Percentiles rank a stretch among this genome's conserved stretches.
phyloP scores from a whole-genome alignment of 805 yeast species.

The Komagataella pseudopastoris region DNA sequence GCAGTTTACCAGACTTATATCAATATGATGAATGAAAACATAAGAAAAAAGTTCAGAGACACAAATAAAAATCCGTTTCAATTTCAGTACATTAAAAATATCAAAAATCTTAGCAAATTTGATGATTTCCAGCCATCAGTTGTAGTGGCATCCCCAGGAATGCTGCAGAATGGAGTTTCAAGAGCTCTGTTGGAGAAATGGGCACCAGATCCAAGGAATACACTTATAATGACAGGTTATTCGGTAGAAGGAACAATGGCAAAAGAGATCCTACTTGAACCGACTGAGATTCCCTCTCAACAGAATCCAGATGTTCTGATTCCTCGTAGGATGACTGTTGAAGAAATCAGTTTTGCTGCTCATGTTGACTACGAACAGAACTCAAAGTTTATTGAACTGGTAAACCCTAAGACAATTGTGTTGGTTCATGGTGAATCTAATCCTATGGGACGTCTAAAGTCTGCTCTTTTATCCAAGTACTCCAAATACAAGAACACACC shows the following conservation, averaged over 20 bases:
- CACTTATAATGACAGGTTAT: constrained; percentile 86
- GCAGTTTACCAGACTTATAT: constrained; percentile 95
- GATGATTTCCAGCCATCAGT: constrained; percentile 95
- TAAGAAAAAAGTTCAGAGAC: constrained; percentile 61
- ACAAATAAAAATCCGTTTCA: constrained; percentile 82
- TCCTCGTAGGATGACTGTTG: constrained; percentile 78
- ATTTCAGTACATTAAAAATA: constrained; percentile 71
- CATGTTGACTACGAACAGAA: constrained; percentile 96
- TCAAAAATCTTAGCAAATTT: constrained; percentile 68
- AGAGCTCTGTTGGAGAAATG: constrained; percentile 85
- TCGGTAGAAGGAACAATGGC: constrained; percentile 99
- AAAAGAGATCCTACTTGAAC: constrained; percentile 75
- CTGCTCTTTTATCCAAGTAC: constrained; percentile 83
- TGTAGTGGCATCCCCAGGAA: constrained; percentile 94
- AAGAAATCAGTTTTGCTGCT: constrained; percentile 97
- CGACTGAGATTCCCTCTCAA: constrained; percentile 76
- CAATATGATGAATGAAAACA: constrained; percentile 92
- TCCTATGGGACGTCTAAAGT: constrained; percentile 96
- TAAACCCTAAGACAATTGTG: constrained; percentile 75
- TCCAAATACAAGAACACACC: constrained; percentile 72
- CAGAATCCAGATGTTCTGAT: constrained; percentile 71
- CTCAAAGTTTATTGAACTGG: constrained; percentile 77
- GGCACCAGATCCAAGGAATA: constrained; percentile 93
- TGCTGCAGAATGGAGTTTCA: constrained; percentile 94
- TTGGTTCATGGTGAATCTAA: constrained; percentile 95